phyloP scores from a whole-genome alignment of 225 moss, liverwort and hornwort genomes.

The Lunularia cruciata region DNA sequence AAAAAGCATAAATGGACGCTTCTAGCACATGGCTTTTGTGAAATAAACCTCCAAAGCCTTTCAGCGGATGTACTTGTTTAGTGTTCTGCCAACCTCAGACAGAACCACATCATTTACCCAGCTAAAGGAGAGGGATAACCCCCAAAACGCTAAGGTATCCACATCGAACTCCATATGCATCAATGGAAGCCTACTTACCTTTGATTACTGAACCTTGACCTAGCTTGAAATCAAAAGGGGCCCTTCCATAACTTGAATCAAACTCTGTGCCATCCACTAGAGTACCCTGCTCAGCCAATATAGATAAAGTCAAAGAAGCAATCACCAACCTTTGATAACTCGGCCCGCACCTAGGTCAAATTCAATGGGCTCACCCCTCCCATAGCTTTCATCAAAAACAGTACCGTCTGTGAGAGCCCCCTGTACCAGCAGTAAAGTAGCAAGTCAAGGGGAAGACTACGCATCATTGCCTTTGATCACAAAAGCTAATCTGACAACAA shows the following conservation, averaged over 20 bases:
- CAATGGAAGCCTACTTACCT: conserved; percentile 29
- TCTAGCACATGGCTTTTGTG: too few species aligned
- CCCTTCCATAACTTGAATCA: conserved; percentile 50
- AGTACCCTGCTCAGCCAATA: conserved; percentile 36
- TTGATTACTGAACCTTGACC: conserved; percentile 75
- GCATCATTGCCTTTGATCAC: too few species aligned
- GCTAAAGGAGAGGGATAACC: too few species aligned
- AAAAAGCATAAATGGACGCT: too few species aligned
- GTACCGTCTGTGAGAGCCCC: conserved; percentile 78
- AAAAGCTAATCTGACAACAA: too few species aligned
- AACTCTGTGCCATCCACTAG: conserved; percentile 58
- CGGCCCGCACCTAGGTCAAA: conserved; percentile 54
- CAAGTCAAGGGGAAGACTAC: conserved; percentile 5
- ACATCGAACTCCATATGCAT: too few species aligned
- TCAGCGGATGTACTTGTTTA: too few species aligned
- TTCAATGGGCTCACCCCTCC: conserved; percentile 68
- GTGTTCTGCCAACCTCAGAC: too few species aligned
- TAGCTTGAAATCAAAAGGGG: conserved; percentile 46
- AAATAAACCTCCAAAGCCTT: too few species aligned
- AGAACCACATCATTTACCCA: too few species aligned
- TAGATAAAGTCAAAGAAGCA: conserved; percentile 32
- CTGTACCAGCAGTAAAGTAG: conserved; percentile 33
- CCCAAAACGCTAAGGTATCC: too few species aligned
- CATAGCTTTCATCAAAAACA: conserved; percentile 83
- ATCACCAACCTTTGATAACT: conserved; percentile 58